Evolutionary conservation across 257 asterid genomes (phyloP), one percentile per base, ranked within the genome.

Genomic region (Petrea volubilis): DNA sequence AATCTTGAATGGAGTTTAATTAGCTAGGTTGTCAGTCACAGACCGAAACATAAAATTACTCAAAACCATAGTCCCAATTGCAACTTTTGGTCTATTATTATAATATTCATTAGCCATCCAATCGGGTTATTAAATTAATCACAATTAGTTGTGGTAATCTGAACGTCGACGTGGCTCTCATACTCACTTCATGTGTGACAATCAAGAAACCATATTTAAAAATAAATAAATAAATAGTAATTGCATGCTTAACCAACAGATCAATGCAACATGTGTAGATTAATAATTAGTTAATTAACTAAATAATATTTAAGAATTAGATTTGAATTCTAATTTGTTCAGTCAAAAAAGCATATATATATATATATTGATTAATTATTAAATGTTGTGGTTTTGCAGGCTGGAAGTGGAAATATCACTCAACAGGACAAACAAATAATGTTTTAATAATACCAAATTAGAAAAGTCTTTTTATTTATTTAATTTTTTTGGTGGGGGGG

Each of bases 161-260:
- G 23, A 70, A 55, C 47, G 73, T 63, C 52, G 80, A 76, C 77
- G 77, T 74, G 74, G 72, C 68, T 63, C 5, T 41, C 38, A 43
- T n/a, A 29, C 76, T 53, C 18, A 57, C 64, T 59, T 44, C 80
- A 44, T 62, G 50, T 59, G 71, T 28, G 28, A 33, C 47, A 62
- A 67, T 29, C 60, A 70, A 56, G 50, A 47, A 63, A 70, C 28
- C n/a, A 20, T n/a, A n/a, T n/a, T n/a, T n/a, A n/a, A n/a, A n/a
- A n/a, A n/a, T n/a, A n/a, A n/a, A 38, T 53, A 27, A 57, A 14
- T 2, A 52, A 63, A 5, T 15, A 67, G 46, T 63, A 74, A 41
- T 49, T 63, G 74, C 73, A 46, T 60, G 70, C 41, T 67, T 59
- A 55, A 33, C 72, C 73, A 61, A 72, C 76, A 67, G 17, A 72